phyloP scores from a whole-genome alignment of 73 alveolate species.

The Paramecium pentaurelia region DNA sequence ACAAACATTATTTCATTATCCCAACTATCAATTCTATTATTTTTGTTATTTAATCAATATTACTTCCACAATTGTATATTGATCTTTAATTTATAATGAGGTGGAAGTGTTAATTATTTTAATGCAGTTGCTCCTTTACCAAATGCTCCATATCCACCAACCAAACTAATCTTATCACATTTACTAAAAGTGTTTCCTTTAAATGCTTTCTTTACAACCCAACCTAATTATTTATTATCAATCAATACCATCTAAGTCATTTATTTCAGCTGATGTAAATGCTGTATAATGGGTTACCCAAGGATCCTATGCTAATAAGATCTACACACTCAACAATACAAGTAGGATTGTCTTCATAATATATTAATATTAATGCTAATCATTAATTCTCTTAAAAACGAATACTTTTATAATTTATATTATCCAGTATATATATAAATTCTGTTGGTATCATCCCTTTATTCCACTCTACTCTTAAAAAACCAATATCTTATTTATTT shows the following conservation, averaged over 20 bases:
- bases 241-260: conserved; percentile 28
- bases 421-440: not conserved
- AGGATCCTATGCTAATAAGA: not conserved
- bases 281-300: conserved; percentile 36
- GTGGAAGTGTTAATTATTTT: conserved; percentile 28
- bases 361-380: conserved; percentile 12
- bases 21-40: conserved; percentile 37
- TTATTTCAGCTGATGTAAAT: conserved; percentile 23
- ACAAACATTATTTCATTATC: conserved; percentile 19
- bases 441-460: not conserved
- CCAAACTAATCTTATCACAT: conserved; percentile 5
- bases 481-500: not conserved
- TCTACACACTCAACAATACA: not conserved
- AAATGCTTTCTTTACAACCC: conserved; percentile 35
- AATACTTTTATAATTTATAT: not conserved
- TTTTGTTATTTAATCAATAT: not conserved
- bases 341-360: not conserved
- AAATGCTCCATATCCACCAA: conserved; percentile 45
- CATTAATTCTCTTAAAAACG: conserved; percentile 35
- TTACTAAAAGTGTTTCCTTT: not conserved
- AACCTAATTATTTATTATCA: not conserved
- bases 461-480: not conserved
- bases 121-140: conserved; percentile 40
- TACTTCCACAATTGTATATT: conserved; percentile 41
- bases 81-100: conserved; percentile 29